Evolutionary conservation across 1,284 basidiomycete species (phyloP), one percentile per base, ranked within the genome.

Genomic region (Schizophyllum amplum): DNA sequence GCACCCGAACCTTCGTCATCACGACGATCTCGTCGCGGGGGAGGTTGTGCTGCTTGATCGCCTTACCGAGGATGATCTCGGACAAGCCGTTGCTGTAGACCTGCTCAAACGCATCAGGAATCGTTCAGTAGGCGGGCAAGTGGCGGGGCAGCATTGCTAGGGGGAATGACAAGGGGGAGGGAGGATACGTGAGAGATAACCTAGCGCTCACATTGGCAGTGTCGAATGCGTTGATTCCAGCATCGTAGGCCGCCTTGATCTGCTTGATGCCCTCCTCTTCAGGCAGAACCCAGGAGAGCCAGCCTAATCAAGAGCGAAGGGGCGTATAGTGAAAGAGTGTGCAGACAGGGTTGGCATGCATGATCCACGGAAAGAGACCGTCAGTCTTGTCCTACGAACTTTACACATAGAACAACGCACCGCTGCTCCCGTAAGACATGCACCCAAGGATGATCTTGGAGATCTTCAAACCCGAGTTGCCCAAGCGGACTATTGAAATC

Each of bases 61-160:
- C 86, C 61, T 84, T 82, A 1, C 87, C 86, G 48, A 89, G 74
- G 59, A 86, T 77, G 11, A 76, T 68, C 68, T 89, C 86, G 3
- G 79, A 82, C 26, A 75, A 66, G 4, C 84, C 84, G 55, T 79
- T 77, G 22, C 48, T 50, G 48, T 24, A 24, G 21, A 50, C 48
- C 21, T 22, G 21, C n/a, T n/a, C n/a, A n/a, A n/a, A n/a, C n/a
- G 47, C 24, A 20, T 1, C n/a, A 15, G n/a, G n/a, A 26, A 27
- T 17, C 2, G 15, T 1, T n/a, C n/a, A 33, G n/a, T n/a, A n/a
- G n/a, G n/a, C n/a, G n/a, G n/a, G n/a, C n/a, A n/a, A n/a, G n/a
- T n/a, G n/a, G n/a, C n/a, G n/a, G n/a, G n/a, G n/a, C n/a, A n/a
- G n/a, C n/a, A n/a, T n/a, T n/a, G n/a, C n/a, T n/a, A n/a, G n/a